A percentile compares a stretch with the other conserved stretches of the same genome.
These are phyloP conservation scores for Millerago galiae DNA, from an alignment of 805 yeast species.

Conservation along the genomic window DNA sequence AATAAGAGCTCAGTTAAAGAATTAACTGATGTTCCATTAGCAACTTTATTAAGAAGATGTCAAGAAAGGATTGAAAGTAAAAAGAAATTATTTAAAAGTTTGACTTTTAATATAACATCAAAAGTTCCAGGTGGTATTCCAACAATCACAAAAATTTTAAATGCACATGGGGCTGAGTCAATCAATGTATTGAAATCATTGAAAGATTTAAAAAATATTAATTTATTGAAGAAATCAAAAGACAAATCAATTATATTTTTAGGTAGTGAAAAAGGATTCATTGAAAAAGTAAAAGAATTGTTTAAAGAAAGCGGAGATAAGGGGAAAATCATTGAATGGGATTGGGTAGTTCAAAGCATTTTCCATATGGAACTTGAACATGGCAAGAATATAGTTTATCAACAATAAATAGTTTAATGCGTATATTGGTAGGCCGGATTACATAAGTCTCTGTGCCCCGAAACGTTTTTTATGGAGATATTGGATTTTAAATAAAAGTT, in stretches of 20 bases:
- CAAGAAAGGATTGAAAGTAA: constrained; percentile 7
- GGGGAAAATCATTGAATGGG: constrained; percentile 49
- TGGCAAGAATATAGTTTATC: constrained; percentile 6
- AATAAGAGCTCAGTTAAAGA: constrained; percentile 29
- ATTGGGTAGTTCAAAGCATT: constrained; percentile 54
- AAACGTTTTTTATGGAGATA: constrained; percentile 5
- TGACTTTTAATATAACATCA: constrained; percentile 48
- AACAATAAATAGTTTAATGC: no score
- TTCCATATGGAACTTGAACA: constrained; percentile 36
- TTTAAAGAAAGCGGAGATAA: constrained; percentile 13
- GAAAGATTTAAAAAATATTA: constrained; percentile 18
- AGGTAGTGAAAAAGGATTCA: constrained; percentile 29
- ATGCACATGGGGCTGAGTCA: constrained; percentile 48
- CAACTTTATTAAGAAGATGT: constrained; percentile 10
- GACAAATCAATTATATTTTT: constrained; percentile 15
- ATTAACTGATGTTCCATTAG: constrained; percentile 22
- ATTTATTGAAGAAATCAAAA: constrained; percentile 12
- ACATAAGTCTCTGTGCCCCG: no score
- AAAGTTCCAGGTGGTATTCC: constrained; percentile 56
- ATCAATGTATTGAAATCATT: constrained; percentile 24
- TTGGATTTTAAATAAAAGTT: constrained; percentile 1
- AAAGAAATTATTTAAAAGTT: constrained; percentile 38
- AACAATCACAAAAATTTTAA: constrained; percentile 49
- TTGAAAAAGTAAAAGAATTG: constrained; percentile 24
- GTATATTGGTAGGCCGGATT: no score